phyloP scores from a whole-genome alignment of 139 green algal species.

The Micractinium conductrix region DNA sequence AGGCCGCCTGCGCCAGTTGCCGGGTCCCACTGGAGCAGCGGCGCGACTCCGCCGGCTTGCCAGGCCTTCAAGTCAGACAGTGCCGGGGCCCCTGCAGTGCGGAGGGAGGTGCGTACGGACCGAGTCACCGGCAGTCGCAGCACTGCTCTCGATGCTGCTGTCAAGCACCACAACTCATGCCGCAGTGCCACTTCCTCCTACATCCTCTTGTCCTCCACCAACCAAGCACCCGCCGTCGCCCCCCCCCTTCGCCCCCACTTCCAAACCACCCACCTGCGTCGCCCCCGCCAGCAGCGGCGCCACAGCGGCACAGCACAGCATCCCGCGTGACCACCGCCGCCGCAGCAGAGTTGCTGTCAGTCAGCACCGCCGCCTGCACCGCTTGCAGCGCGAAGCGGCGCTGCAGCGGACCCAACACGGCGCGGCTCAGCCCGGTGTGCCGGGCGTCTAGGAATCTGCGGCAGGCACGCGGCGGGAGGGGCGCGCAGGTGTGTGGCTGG shows the following conservation, averaged over 20 bases:
- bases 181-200: too few species aligned
- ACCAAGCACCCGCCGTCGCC: not conserved
- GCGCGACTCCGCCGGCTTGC: not conserved
- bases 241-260: too few species aligned
- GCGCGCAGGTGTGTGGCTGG: too few species aligned
- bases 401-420: constrained; percentile 10
- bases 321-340: constrained; percentile 16
- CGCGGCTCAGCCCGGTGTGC: not conserved
- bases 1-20: not conserved
- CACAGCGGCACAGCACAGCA: constrained; percentile 3
- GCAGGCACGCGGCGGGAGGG: too few species aligned
- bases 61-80: not conserved
- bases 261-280: constrained; percentile 5
- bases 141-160: too few species aligned
- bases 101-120: too few species aligned
- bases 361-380: constrained; percentile 25
- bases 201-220: too few species aligned
- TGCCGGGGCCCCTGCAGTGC: not conserved
- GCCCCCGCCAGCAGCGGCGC: not conserved
- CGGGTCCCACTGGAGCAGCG: constrained; percentile 7
- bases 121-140: not conserved
- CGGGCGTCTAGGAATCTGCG: constrained; percentile 15
- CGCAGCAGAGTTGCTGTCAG: not conserved
- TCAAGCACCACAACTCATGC: too few species aligned
- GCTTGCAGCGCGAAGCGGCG: constrained; percentile 18